Evolutionary conservation across 2,329 filamentous ascomycete species (phyloP).

Genomic region (Sporothrix variecibatus): DNA sequence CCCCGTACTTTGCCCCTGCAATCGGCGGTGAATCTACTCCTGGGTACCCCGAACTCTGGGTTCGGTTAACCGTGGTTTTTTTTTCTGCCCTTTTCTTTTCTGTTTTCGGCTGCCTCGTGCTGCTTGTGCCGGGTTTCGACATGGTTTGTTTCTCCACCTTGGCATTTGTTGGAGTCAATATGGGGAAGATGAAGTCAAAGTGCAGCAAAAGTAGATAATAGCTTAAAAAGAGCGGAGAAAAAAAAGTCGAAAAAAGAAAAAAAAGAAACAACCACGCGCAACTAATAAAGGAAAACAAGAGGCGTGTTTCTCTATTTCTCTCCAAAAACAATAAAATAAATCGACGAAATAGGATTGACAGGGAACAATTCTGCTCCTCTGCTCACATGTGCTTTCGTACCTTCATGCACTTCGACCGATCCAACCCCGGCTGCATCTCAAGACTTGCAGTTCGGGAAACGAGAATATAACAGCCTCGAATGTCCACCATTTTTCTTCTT

Average conservation of each 20-base stretch:
- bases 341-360: neutral
- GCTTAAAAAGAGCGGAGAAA: neutral
- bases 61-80: neutral
- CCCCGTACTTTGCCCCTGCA: neutral
- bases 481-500: neutral
- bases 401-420: neutral
- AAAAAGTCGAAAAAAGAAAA: neutral
- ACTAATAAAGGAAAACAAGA: neutral
- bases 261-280: neutral
- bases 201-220: neutral
- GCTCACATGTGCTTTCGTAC: neutral
- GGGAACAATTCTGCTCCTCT: neutral
- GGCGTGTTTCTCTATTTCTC: neutral
- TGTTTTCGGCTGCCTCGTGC: neutral
- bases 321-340: neutral
- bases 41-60: neutral
- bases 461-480: constrained; percentile 9
- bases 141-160: neutral
- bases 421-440: neutral
- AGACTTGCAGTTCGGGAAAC: neutral
- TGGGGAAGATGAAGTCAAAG: too few species aligned
- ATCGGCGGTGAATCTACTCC: neutral
- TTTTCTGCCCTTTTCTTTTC: neutral
- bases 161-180: neutral
- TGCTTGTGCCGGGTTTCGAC: neutral